Evolutionary conservation across 2,329 filamentous ascomycete species (phyloP).

Genomic region (Colletotrichum coccodes): DNA sequence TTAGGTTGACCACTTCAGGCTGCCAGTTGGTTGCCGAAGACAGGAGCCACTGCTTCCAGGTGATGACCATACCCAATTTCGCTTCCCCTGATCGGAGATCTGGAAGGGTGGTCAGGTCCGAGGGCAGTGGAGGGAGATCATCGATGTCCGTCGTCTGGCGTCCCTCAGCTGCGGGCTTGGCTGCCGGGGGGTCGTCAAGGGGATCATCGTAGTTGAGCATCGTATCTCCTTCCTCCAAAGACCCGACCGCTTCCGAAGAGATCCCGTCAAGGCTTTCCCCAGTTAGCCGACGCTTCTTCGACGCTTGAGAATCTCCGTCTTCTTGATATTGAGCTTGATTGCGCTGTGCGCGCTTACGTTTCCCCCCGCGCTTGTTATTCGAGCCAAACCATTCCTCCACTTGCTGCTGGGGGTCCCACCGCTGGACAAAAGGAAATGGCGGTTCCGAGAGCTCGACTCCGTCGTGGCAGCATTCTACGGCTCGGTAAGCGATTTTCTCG

Average conservation of each 20-base stretch:
- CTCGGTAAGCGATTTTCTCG: constrained; percentile 76
- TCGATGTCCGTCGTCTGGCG: constrained; percentile 61
- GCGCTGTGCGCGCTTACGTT: constrained; percentile 59
- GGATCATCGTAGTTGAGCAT: constrained; percentile 53
- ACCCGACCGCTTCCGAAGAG: constrained; percentile 18
- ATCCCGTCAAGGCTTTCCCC: constrained; percentile 2
- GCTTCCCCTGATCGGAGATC: constrained; percentile 58
- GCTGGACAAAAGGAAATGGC: constrained; percentile 89
- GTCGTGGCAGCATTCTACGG: constrained; percentile 86
- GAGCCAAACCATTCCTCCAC: constrained; percentile 45
- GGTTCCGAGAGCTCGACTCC: constrained; percentile 76
- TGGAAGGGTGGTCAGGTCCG: constrained; percentile 64
- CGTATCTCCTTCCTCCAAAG: constrained; percentile 38
- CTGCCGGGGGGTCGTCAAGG: constrained; percentile 32
- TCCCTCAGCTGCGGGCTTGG: constrained; percentile 43
- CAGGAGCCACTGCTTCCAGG: constrained; percentile 73
- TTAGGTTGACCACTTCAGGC: constrained; percentile 71
- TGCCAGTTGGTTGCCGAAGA: constrained; percentile 73
- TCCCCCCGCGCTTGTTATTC: constrained; percentile 51
- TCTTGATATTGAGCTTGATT: constrained; percentile 53
- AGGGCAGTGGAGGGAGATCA: constrained; percentile 72
- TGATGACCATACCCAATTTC: constrained; percentile 70
- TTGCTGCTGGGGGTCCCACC: constrained; percentile 85
- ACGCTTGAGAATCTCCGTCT: constrained; percentile 35
- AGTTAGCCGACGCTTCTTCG: constrained; percentile 28